Percentiles rank a stretch among this genome's conserved stretches.
Evolutionary conservation across 2,329 filamentous ascomycete genomes (phyloP).

Genomic region (Ascochyta fabae): DNA sequence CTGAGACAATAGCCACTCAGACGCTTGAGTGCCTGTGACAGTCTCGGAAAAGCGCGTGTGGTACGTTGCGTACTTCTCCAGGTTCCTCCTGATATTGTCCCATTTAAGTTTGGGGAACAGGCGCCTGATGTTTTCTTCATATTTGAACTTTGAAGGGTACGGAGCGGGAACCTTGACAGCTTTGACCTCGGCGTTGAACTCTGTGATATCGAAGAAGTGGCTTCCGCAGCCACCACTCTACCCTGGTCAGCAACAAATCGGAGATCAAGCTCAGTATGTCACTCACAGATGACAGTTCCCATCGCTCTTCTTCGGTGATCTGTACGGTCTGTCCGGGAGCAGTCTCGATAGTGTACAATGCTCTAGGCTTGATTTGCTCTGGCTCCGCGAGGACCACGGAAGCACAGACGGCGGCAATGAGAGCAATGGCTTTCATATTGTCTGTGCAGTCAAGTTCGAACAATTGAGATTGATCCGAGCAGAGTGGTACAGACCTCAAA

Average conservation of each 20-base stretch:
- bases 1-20: slow-evolving; percentile 79
- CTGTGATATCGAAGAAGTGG: slow-evolving; percentile 33
- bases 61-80: slow-evolving; percentile 25
- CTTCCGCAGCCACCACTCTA: slow-evolving; percentile 26
- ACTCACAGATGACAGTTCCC: slow-evolving; percentile 75
- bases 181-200: slow-evolving; percentile 23
- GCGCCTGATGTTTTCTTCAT: slow-evolving; percentile 17
- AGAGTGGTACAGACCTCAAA: background rate
- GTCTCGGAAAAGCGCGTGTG: slow-evolving; percentile 28
- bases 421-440: slow-evolving; percentile 13
- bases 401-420: slow-evolving; percentile 20
- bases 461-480: background rate
- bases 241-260: background rate
- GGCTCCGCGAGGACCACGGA: slow-evolving; percentile 19
- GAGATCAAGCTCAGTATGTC: background rate
- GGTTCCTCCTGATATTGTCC: slow-evolving; percentile 26
- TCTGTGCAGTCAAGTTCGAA: background rate
- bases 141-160: slow-evolving; percentile 24
- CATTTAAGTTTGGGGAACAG: slow-evolving; percentile 24
- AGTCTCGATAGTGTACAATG: slow-evolving; percentile 76
- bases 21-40: slow-evolving; percentile 72
- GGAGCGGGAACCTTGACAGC: slow-evolving; percentile 19
- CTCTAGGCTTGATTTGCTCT: slow-evolving; percentile 20
- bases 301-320: slow-evolving; percentile 92
- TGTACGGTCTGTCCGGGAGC: slow-evolving; percentile 77